These are phyloP conservation scores for Lasiosphaeriaceae sp. DNA, from an alignment of 495 filamentous ascomycete genomes.

Conservation along the genomic window DNA sequence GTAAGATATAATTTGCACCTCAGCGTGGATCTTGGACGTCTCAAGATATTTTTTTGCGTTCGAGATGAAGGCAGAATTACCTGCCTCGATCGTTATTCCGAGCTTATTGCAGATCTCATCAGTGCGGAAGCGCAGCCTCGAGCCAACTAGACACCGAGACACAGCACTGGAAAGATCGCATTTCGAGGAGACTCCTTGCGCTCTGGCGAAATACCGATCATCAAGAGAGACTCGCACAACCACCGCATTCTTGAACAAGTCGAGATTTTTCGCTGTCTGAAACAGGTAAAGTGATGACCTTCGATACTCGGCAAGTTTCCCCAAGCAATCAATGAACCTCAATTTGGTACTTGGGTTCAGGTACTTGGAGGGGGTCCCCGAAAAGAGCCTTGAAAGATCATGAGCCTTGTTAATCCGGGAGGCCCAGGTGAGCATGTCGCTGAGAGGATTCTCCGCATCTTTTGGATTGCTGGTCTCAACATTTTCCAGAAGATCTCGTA, in stretches of 20 bases:
- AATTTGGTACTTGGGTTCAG: constrained; percentile 10
- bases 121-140: neutral
- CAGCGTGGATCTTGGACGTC: constrained; percentile 44
- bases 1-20: constrained; percentile 46
- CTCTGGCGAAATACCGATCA: constrained; percentile 17
- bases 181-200: neutral
- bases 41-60: constrained; percentile 3
- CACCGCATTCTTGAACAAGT: constrained; percentile 21
- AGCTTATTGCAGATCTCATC: neutral
- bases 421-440: constrained; percentile 4
- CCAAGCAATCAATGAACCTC: constrained; percentile 25
- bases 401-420: neutral
- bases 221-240: constrained; percentile 24
- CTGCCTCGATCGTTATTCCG: neutral
- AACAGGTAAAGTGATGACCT: constrained; percentile 29
- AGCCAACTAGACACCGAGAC: neutral
- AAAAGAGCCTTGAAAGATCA: constrained; percentile 12
- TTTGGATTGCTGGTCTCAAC: constrained; percentile 1
- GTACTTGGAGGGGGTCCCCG: neutral
- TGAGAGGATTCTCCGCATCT: neutral
- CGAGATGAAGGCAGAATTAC: neutral
- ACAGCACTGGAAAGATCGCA: constrained; percentile 3
- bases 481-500: neutral
- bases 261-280: constrained; percentile 23
- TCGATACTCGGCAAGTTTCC: constrained; percentile 35